phyloP scores from a whole-genome alignment of 2,329 filamentous ascomycete genomes.

The Cordyceps militaris region DNA sequence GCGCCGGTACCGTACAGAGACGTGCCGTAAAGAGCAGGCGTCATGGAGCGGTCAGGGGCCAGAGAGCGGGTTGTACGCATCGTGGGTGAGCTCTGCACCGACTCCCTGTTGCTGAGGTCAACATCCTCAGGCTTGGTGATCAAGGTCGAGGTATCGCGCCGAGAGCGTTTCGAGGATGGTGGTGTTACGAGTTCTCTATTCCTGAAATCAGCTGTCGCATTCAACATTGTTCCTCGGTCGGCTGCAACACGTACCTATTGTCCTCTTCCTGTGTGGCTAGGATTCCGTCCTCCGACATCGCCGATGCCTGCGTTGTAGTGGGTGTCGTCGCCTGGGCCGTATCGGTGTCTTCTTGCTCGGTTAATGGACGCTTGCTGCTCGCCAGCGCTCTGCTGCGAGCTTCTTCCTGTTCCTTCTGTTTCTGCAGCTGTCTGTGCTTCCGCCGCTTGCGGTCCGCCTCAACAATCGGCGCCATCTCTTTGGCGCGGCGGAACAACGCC shows the following conservation, averaged over 20 bases:
- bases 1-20: not conserved
- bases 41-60: conserved; percentile 6
- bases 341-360: not conserved
- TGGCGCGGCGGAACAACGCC: conserved; percentile 43
- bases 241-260: not conserved
- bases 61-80: not conserved
- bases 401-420: conserved; percentile 16
- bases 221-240: not conserved
- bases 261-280: not conserved
- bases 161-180: conserved; percentile 33
- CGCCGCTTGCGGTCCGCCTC: conserved; percentile 33
- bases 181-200: conserved; percentile 29
- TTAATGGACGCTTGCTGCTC: not conserved
- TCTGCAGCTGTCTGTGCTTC: conserved; percentile 20
- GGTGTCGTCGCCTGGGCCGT: conserved; percentile 15
- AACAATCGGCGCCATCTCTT: conserved; percentile 40
- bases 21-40: not conserved
- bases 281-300: not conserved
- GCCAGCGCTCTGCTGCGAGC: not conserved
- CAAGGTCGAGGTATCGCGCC: conserved; percentile 15
- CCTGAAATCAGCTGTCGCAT: not conserved
- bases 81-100: not conserved
- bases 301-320: conserved; percentile 6
- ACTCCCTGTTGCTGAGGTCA: conserved; percentile 7
- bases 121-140: conserved; percentile 15